Evolutionary conservation across 2,329 filamentous ascomycete genomes (phyloP).

Genomic region (Neofusicoccum cordaticola): DNA sequence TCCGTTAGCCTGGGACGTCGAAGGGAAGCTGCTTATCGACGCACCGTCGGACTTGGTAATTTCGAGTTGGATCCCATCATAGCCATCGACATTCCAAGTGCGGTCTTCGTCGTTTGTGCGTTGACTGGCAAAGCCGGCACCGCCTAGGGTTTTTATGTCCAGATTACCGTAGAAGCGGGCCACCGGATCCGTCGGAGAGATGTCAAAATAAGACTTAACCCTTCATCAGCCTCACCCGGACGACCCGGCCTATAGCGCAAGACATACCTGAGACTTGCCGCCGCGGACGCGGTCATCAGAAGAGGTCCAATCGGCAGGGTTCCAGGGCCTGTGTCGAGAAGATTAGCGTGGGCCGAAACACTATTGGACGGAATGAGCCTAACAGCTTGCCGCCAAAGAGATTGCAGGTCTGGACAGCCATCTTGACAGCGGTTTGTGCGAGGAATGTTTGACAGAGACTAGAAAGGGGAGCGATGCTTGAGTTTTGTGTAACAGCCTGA

Average conservation of each 20-base stretch:
- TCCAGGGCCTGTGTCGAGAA: constrained; percentile 54
- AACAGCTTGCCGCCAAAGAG: constrained; percentile 12
- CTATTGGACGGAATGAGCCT: neutral
- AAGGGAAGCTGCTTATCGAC: constrained; percentile 3
- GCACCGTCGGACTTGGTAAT: constrained; percentile 53
- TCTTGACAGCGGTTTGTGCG: neutral
- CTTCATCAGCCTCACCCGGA: neutral
- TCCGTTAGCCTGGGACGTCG: neutral
- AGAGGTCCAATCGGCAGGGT: constrained; percentile 60
- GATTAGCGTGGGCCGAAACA: neutral
- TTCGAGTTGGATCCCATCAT: constrained; percentile 59
- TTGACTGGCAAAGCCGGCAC: constrained; percentile 80
- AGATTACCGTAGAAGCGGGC: constrained; percentile 65
- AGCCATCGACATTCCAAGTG: constrained; percentile 62
- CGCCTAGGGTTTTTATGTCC: constrained; percentile 72
- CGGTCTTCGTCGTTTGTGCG: constrained; percentile 58
- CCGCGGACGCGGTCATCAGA: constrained; percentile 77
- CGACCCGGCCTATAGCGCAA: neutral
- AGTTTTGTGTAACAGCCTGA: neutral
- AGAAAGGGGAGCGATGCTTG: neutral
- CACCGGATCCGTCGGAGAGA: constrained; percentile 30
- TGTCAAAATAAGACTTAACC: constrained; percentile 48
- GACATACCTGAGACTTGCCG: constrained; percentile 58
- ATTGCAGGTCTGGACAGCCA: neutral
- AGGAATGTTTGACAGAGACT: neutral